phyloP scores from a whole-genome alignment of 176 grass and related monocot species.

The Bolboschoenus planiculmis region DNA sequence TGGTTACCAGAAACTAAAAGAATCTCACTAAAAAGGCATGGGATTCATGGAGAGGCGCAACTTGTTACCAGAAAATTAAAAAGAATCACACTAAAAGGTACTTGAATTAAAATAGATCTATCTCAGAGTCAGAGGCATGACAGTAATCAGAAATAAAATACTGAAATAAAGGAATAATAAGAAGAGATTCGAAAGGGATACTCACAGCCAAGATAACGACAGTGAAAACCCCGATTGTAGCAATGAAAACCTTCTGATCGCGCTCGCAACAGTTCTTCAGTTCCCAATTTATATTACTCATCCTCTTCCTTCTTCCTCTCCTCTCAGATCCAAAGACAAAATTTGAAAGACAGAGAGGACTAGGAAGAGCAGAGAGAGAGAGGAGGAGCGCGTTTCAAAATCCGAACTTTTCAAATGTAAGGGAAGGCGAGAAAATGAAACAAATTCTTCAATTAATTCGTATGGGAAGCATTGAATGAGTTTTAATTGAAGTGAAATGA shows the following conservation, averaged over 20 bases:
- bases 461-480: neutral
- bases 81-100: neutral
- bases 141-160: neutral
- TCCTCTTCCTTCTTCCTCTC: neutral
- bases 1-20: neutral
- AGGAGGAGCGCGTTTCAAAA: slow-evolving; percentile 10
- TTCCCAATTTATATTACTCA: slow-evolving; percentile 73
- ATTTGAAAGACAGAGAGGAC: neutral
- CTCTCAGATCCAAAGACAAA: slow-evolving; percentile 32
- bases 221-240: slow-evolving; percentile 63
- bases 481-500: neutral
- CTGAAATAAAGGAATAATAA: neutral
- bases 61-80: neutral
- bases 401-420: slow-evolving; percentile 11
- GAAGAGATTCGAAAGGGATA: neutral
- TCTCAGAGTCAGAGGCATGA: neutral
- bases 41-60: neutral
- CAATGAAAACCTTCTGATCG: slow-evolving; percentile 65
- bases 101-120: neutral
- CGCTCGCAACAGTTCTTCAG: slow-evolving; percentile 72
- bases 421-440: neutral
- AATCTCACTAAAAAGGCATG: neutral
- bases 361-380: neutral
- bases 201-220: slow-evolving; percentile 86
- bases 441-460: slow-evolving; percentile 5